A percentile compares a stretch with the other conserved stretches of the same genome.
Evolutionary conservation across 805 yeast species (phyloP).

Genomic region (Ogataea corticis): DNA sequence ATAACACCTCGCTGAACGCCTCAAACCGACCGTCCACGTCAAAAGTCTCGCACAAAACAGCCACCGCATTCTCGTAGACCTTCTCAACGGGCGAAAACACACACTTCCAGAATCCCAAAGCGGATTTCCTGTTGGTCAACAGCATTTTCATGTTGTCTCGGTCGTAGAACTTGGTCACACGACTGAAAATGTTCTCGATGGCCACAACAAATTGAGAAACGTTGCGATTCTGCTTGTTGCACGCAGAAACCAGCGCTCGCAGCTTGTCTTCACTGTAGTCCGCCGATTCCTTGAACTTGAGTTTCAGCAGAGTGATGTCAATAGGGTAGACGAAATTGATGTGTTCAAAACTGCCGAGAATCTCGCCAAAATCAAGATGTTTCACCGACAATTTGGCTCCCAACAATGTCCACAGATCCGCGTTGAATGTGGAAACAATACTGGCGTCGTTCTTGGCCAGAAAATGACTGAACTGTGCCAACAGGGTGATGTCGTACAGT

Average conservation of each 20-base stretch:
- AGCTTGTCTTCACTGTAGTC: conserved; percentile 18
- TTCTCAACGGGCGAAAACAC: conserved; percentile 60
- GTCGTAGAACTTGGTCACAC: conserved; percentile 27
- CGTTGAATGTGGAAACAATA: conserved; percentile 19
- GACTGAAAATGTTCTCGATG: conserved; percentile 26
- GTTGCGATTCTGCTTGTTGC: conserved; percentile 31
- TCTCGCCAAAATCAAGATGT: conserved; percentile 19
- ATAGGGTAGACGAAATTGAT: conserved; percentile 21
- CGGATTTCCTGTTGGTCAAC: conserved; percentile 42
- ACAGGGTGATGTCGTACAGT: conserved; percentile 25
- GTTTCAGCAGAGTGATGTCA: conserved; percentile 26
- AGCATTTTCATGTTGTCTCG: conserved; percentile 32
- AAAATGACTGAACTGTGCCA: conserved; percentile 25
- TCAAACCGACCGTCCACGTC: conserved; percentile 81
- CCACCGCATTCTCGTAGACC: conserved; percentile 68
- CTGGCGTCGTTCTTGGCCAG: conserved; percentile 18
- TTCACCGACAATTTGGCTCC: conserved; percentile 22
- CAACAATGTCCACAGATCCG: conserved; percentile 29
- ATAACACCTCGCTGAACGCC: conserved; percentile 60
- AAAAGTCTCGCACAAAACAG: conserved; percentile 70
- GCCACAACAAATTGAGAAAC: conserved; percentile 18
- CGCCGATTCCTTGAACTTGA: conserved; percentile 12
- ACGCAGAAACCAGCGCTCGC: conserved; percentile 23
- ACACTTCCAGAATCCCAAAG: conserved; percentile 73
- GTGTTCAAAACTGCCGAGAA: conserved; percentile 20